Percentiles rank a stretch among this genome's conserved stretches.
These are phyloP conservation scores for Paraurostyla sp. DNA, from an alignment of 73 alveolate genomes.

Conservation along the genomic window DNA sequence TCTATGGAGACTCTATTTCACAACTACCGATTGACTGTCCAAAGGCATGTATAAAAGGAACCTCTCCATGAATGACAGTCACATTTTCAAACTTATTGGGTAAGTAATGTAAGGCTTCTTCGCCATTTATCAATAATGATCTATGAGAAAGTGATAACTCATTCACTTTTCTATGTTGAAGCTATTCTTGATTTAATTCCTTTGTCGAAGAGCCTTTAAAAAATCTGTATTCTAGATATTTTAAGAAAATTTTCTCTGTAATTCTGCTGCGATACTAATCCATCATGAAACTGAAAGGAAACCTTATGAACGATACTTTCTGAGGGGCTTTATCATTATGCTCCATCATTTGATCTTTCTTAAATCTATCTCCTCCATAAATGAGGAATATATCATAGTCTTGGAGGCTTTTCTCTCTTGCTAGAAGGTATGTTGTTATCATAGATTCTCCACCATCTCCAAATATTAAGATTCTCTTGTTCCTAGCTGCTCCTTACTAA, in stretches of 20 bases:
- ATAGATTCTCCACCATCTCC: constrained; percentile 51
- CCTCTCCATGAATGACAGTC: constrained; percentile 17
- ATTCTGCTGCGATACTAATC: not conserved
- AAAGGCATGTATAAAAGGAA: constrained; percentile 35
- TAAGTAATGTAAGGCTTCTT: not conserved
- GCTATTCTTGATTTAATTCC: no score
- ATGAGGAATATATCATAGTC: not conserved
- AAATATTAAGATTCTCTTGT: constrained; percentile 14
- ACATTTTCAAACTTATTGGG: not conserved
- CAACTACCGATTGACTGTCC: constrained; percentile 19
- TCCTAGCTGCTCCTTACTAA: not conserved
- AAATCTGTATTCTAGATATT: not conserved
- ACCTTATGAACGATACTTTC: not conserved
- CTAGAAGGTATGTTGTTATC: not conserved
- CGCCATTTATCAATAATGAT: not conserved
- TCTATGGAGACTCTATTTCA: constrained; percentile 23
- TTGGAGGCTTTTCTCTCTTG: not conserved
- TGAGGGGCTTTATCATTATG: not conserved
- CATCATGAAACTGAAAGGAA: not conserved
- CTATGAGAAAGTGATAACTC: not conserved
- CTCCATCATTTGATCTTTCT: not conserved
- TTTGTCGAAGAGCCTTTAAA: not conserved
- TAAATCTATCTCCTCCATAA: not conserved
- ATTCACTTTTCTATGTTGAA: not conserved
- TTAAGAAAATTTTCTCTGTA: constrained; percentile 16